Evolutionary conservation across 306 rosid species (phyloP).

Genomic region (Canavalia gladiata): DNA sequence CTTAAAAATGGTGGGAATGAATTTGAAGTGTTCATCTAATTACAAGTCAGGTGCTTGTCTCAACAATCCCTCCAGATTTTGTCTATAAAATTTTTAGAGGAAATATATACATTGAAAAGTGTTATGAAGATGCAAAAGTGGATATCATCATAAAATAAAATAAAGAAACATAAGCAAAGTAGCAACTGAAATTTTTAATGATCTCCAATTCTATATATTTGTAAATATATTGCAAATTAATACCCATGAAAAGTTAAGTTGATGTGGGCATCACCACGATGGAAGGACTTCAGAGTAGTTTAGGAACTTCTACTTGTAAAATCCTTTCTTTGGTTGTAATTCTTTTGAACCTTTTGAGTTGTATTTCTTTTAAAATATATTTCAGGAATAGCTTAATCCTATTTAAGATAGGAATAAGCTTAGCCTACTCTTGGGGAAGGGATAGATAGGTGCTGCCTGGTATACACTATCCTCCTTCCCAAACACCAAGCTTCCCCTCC

Average conservation of each 20-base stretch:
- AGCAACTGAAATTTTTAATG: background rate
- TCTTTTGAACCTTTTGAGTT: too few species aligned
- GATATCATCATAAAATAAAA: background rate
- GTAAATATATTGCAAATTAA: background rate
- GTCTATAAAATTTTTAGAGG: background rate
- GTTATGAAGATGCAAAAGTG: background rate
- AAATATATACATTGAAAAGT: background rate
- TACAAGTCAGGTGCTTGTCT: background rate
- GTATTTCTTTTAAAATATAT: too few species aligned
- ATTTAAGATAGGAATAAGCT: too few species aligned
- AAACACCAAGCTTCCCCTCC: too few species aligned
- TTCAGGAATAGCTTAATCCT: too few species aligned
- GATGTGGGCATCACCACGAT: too few species aligned
- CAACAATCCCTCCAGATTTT: background rate
- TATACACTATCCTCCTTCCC: too few species aligned
- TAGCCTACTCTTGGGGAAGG: too few species aligned
- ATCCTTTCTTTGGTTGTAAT: too few species aligned
- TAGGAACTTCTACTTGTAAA: too few species aligned
- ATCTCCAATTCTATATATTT: conserved; percentile 24
- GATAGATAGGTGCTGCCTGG: too few species aligned
- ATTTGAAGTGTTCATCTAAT: background rate
- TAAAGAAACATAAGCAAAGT: background rate
- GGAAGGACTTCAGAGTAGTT: too few species aligned
- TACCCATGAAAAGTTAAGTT: background rate
- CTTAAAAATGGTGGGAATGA: background rate